Evolutionary conservation across 1,139 yeast genomes (phyloP), one percentile per base, ranked within the genome.

Genomic region (Pneumocystis wakefieldiae): DNA sequence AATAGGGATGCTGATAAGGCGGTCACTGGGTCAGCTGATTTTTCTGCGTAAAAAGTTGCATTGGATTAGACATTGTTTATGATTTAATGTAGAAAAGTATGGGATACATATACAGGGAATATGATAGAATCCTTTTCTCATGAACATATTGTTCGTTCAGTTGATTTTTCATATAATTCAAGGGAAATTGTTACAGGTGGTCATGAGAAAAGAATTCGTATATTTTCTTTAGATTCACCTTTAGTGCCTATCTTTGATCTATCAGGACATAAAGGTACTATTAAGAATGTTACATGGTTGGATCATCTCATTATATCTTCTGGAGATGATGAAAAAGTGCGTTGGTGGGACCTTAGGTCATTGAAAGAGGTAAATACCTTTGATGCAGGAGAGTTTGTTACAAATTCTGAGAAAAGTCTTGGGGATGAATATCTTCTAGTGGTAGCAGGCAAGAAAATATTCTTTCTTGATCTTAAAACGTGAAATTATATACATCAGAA

Each of bases 11-110:
- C 72, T 7, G 62, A 65, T 2, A 64, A 63, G 62, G 74, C 74
- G 5, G 70, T 71, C 15, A 73, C 76, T 3, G 74, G 76, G 2
- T 72, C 76, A 57, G 77, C 77, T 5, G 77, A 75, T 62, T 75
- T 73, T 66, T 66, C 76, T 1, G 76, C 72, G 69, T 67, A 63
- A 19, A 36, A 12, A 19, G 4, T n/a, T 38, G n/a, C 4, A 19
- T 24, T 17, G 14, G 14, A 12, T 12, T 12, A 19, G 12, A 41
- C 24, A 4, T 14, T 32, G 15, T 62, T 35, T 42, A 39, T 19
- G 12, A 35, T 38, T 38, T 60, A 29, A 24, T 12, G 12, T 19
- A 67, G 69, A 24, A 74, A 68, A 36, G 70, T 75, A 17, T 75
- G 77, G 77, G 68, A 71, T 62, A 70, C 75, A 1, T 57, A 59